Percentiles rank a stretch among this genome's conserved stretches.
These are phyloP conservation scores for Russula ochroleuca DNA, from an alignment of 768 basidiomycete species.

Conservation along the genomic window DNA sequence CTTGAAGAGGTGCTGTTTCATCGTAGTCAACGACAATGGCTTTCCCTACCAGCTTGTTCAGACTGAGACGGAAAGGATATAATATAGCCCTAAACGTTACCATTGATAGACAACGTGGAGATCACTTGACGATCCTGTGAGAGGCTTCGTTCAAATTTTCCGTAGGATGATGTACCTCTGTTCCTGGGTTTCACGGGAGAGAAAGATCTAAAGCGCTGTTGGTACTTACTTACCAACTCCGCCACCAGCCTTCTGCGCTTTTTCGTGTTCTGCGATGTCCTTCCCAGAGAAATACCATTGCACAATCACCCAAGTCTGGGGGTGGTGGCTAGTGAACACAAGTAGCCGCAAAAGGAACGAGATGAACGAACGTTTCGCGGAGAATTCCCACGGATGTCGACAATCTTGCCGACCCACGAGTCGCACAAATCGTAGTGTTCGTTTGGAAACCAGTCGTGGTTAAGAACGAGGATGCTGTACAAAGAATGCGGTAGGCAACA, in stretches of 20 bases:
- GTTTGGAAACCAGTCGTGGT: slow-evolving; percentile 9
- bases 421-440: slow-evolving; percentile 6
- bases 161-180: slow-evolving; percentile 15
- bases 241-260: neutral
- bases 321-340: neutral
- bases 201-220: neutral
- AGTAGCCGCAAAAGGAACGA: no score
- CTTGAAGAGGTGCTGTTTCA: slow-evolving; percentile 2
- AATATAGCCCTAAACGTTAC: neutral
- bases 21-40: slow-evolving; percentile 8
- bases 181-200: neutral
- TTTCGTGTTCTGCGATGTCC: slow-evolving; percentile 10
- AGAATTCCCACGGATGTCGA: slow-evolving; percentile 15
- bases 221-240: neutral
- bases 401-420: slow-evolving; percentile 17
- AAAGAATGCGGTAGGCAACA: neutral
- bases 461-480: slow-evolving; percentile 11
- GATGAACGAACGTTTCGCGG: slow-evolving; percentile 14
- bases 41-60: slow-evolving; percentile 5
- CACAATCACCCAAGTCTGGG: slow-evolving; percentile 10
- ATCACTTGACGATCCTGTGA: slow-evolving; percentile 8
- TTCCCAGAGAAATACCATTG: slow-evolving; percentile 18
- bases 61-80: neutral
- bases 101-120: slow-evolving; percentile 14
- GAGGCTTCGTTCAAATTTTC: slow-evolving; percentile 21